Percentiles rank a stretch among this genome's conserved stretches.
Conservation (phyloP, 495 filamentous ascomycete species). For the Cercophora scortea region DNA sequence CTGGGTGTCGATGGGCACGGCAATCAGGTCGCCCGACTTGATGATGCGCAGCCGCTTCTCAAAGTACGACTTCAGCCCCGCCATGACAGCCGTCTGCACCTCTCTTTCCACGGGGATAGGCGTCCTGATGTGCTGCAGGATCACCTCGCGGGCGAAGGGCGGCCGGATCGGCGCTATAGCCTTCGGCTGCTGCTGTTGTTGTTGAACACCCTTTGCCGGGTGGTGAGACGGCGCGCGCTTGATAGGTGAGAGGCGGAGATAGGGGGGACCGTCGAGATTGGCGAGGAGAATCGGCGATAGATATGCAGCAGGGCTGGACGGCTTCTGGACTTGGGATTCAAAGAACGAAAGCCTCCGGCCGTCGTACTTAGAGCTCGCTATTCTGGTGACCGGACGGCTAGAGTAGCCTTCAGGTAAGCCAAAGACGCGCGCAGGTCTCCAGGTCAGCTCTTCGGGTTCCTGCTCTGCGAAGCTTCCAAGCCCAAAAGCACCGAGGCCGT, state of each 20-base stretch:
- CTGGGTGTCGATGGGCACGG: slow-evolving; percentile 74
- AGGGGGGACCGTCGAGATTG: slow-evolving; percentile 71
- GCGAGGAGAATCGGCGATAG: slow-evolving; percentile 78
- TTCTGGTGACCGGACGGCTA: slow-evolving; percentile 43
- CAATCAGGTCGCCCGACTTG: slow-evolving; percentile 78
- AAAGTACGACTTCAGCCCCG: slow-evolving; percentile 79
- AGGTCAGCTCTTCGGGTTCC: slow-evolving; percentile 39
- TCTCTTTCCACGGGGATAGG: slow-evolving; percentile 77
- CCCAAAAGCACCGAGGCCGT: slow-evolving; percentile 47
- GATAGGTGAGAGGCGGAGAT: slow-evolving; percentile 62
- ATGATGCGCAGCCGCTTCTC: slow-evolving; percentile 69
- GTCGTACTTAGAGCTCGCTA: slow-evolving; percentile 42
- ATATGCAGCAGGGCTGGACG: slow-evolving; percentile 55
- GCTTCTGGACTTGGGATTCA: slow-evolving; percentile 44
- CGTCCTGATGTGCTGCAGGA: slow-evolving; percentile 80
- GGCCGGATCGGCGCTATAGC: slow-evolving; percentile 47
- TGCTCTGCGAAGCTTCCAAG: slow-evolving; percentile 42
- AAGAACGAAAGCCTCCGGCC: slow-evolving; percentile 46
- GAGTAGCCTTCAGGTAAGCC: slow-evolving; percentile 69
- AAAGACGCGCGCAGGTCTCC: slow-evolving; percentile 80
- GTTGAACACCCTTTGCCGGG: slow-evolving; percentile 37
- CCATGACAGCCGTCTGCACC: slow-evolving; percentile 74
- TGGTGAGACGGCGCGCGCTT: slow-evolving; percentile 33
- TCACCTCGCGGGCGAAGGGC: slow-evolving; percentile 84
- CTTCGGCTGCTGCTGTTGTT: too few relatives aligned